These are phyloP conservation scores for Rubus parviflorus DNA, from an alignment of 306 rosid genomes.

Conservation along the genomic window DNA sequence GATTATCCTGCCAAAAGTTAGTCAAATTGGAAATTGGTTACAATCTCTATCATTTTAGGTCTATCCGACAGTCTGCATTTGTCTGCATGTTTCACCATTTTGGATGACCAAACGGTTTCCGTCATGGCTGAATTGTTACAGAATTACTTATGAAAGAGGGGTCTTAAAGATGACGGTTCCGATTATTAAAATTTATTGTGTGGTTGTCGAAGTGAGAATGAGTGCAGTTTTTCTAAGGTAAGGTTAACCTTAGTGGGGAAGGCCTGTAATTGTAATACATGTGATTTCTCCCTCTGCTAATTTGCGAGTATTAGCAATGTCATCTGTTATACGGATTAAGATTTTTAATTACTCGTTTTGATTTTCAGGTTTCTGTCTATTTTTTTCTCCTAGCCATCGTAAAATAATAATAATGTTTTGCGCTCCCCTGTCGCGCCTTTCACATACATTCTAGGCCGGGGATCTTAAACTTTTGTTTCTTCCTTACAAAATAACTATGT, in stretches of 20 bases:
- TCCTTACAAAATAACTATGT: slow-evolving; percentile 5
- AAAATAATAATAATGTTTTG: neutral
- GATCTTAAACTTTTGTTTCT: slow-evolving; percentile 8
- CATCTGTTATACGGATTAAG: neutral
- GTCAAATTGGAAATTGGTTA: neutral
- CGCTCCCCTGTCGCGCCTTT: neutral
- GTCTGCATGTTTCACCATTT: no score
- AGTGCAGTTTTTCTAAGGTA: neutral
- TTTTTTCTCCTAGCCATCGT: neutral
- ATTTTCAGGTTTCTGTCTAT: neutral
- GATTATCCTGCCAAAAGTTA: neutral
- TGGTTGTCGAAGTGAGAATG: no score
- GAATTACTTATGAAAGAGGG: no score
- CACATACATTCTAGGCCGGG: neutral
- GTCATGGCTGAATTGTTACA: no score
- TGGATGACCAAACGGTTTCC: no score
- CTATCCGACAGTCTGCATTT: neutral
- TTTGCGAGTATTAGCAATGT: neutral
- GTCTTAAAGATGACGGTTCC: no score
- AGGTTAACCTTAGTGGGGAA: neutral
- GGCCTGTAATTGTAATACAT: neutral
- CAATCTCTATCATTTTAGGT: neutral
- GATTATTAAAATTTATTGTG: no score
- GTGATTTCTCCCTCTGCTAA: slow-evolving; percentile 6
- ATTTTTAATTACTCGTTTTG: neutral